Evolutionary conservation across 2,329 filamentous ascomycete species (phyloP), one percentile per base, ranked within the genome.

Genomic region (Colletotrichum sp.): DNA sequence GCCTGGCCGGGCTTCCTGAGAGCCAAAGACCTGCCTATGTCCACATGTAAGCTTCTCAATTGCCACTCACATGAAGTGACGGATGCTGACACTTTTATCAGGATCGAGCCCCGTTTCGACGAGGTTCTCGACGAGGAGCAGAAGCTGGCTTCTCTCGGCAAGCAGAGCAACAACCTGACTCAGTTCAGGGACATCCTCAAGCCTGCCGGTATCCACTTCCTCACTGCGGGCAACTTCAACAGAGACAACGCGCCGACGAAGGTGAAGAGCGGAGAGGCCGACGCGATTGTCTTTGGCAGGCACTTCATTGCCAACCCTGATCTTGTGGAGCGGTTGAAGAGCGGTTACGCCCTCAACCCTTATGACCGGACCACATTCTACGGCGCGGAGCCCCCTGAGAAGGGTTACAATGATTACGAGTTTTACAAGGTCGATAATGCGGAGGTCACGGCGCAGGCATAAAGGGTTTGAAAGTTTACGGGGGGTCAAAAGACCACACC

Each of bases 211-310:
- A 82, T 88, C 38, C 77, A 80, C 5, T 88, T 92, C 34, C 77
- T 92, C 5, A 78, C 91, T n/a, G 87, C 87, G 2, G 88, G 89
- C 62, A 88, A 87, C 3, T 89, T 85, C 78, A 83, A 81, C 34
- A 77, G 83, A 0, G 84, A 82, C 48, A 81, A 83, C 58, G 83
- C 84, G 0, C 84, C 83, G 2, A 84, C 89, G 81, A 77, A 88
- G 71, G 58, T 83, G 5, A 84, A 88, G 73, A 82, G 81, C 81
- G 24, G 43, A 3, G 62, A 72, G 26, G 26, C 73, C 15, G 73
- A 75, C 15, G 73, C 69, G 3, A 82, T 88, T 18, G 87, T 85
- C 2, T 83, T 82, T n/a, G 81, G 81, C 0, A 76, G 81, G 8
- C 70, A 70, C 12, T 83, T 82, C 36, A 76, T 83, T 15, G 70